These are phyloP conservation scores for Leucoagaricus sp. DNA, from an alignment of 1,284 basidiomycete genomes.

Conservation along the genomic window DNA sequence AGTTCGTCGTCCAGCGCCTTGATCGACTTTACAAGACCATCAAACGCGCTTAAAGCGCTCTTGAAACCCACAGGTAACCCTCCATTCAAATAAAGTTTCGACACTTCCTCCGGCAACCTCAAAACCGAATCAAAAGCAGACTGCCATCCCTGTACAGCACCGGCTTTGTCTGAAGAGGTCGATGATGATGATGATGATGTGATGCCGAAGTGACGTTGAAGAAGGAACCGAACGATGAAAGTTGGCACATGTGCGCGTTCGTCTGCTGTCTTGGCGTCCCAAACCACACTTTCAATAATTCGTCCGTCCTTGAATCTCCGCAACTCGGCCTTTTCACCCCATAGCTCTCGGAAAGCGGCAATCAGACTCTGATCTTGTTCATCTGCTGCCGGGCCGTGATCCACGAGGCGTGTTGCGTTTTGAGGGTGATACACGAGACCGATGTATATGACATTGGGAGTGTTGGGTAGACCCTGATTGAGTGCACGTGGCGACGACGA, in stretches of 20 bases:
- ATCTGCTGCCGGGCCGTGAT: slow-evolving; percentile 83
- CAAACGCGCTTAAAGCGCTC: slow-evolving; percentile 79
- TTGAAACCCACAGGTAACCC: slow-evolving; percentile 70
- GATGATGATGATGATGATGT: slow-evolving; percentile 10
- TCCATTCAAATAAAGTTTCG: slow-evolving; percentile 48
- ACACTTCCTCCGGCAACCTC: slow-evolving; percentile 61
- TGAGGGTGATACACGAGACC: slow-evolving; percentile 76
- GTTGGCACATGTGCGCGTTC: slow-evolving; percentile 81
- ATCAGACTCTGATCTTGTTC: slow-evolving; percentile 25
- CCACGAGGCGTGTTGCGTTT: slow-evolving; percentile 81
- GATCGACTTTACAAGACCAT: slow-evolving; percentile 75
- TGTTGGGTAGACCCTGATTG: slow-evolving; percentile 52
- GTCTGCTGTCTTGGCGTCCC: slow-evolving; percentile 76
- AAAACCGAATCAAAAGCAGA: slow-evolving; percentile 68
- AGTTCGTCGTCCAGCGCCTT: slow-evolving; percentile 79
- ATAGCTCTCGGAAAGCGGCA: slow-evolving; percentile 79
- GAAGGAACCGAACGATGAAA: slow-evolving; percentile 74
- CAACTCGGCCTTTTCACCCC: slow-evolving; percentile 92
- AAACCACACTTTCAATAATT: slow-evolving; percentile 93
- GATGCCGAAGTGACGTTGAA: slow-evolving; percentile 77
- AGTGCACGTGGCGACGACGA: slow-evolving; percentile 46
- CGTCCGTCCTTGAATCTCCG: slow-evolving; percentile 97
- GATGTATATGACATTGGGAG: slow-evolving; percentile 53
- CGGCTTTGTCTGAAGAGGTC: background rate
- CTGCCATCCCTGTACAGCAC: slow-evolving; percentile 55